Conservation (phyloP, 1,139 yeast species). For the Starmera stellimalicola region DNA sequence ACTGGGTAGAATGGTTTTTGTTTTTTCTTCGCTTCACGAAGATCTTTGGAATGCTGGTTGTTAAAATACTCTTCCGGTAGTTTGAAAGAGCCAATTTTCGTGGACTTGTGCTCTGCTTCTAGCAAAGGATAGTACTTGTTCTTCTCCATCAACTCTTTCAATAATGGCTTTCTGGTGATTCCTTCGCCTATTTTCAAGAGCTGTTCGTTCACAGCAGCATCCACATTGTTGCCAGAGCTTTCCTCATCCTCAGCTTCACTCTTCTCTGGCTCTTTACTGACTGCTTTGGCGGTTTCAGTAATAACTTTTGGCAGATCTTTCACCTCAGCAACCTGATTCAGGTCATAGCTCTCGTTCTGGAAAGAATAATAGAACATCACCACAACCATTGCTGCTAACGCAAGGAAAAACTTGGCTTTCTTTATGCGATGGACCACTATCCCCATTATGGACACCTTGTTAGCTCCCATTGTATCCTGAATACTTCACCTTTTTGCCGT, state of each 20-base stretch:
- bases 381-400: slow-evolving; percentile 10
- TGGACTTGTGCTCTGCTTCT: slow-evolving; percentile 12
- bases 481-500: too few species aligned
- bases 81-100: slow-evolving; percentile 12
- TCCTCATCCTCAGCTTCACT: background rate
- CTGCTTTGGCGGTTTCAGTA: background rate
- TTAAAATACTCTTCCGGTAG: slow-evolving; percentile 15
- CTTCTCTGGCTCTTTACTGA: too few species aligned
- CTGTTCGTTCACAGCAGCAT: too few species aligned
- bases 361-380: slow-evolving; percentile 18
- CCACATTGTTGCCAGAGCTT: too few species aligned
- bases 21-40: slow-evolving; percentile 11
- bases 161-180: too few species aligned
- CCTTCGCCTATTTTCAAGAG: too few species aligned
- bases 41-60: slow-evolving; percentile 9
- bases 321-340: slow-evolving; percentile 15
- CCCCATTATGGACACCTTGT: background rate
- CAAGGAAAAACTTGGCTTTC: slow-evolving; percentile 10
- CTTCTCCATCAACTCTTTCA: slow-evolving; percentile 16
- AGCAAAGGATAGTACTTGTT: slow-evolving; percentile 28
- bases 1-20: slow-evolving; percentile 22
- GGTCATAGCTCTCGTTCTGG: slow-evolving; percentile 14
- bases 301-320: slow-evolving; percentile 17
- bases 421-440: slow-evolving; percentile 8
- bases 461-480: background rate